Percentiles rank a stretch among this genome's conserved stretches.
Conservation (phyloP, 306 rosid species). For the Prunus dulcis region DNA sequence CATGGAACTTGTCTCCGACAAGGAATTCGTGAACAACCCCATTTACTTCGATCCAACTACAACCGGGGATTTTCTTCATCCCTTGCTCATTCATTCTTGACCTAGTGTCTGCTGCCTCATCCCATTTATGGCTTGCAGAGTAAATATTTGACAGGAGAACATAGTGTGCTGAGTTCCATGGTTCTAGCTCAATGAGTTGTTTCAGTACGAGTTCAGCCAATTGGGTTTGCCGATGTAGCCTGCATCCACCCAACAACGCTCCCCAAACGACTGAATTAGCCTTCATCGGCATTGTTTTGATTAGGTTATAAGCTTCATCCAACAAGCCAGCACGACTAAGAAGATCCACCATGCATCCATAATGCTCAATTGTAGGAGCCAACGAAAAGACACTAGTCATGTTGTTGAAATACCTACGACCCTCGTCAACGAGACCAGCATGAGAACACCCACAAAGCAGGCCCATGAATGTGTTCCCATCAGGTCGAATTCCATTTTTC, state of each 20-base stretch:
- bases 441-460: conserved; percentile 74
- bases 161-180: conserved; percentile 75
- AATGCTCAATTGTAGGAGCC: conserved; percentile 64
- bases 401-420: conserved; percentile 51
- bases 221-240: conserved; percentile 55
- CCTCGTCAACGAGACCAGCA: conserved; percentile 67
- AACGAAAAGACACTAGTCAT: conserved; percentile 43
- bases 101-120: conserved; percentile 58
- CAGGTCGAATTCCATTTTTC: conserved; percentile 53
- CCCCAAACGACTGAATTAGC: conserved; percentile 72
- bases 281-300: conserved; percentile 59
- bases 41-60: conserved; percentile 71
- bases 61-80: conserved; percentile 56
- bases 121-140: conserved; percentile 59
- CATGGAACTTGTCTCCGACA: conserved; percentile 64
- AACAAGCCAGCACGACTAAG: conserved; percentile 66
- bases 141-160: conserved; percentile 71
- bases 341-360: conserved; percentile 78
- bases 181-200: conserved; percentile 67
- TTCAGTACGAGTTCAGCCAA: conserved; percentile 58
- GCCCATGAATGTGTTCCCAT: conserved; percentile 63
- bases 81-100: conserved; percentile 52
- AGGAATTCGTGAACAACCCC: conserved; percentile 65
- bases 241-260: conserved; percentile 62
- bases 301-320: conserved; percentile 53